Percentiles rank a stretch among this genome's conserved stretches.
These are phyloP conservation scores for Zymoseptoria tritici DNA, from an alignment of 2,329 filamentous ascomycete genomes.

Conservation along the genomic window DNA sequence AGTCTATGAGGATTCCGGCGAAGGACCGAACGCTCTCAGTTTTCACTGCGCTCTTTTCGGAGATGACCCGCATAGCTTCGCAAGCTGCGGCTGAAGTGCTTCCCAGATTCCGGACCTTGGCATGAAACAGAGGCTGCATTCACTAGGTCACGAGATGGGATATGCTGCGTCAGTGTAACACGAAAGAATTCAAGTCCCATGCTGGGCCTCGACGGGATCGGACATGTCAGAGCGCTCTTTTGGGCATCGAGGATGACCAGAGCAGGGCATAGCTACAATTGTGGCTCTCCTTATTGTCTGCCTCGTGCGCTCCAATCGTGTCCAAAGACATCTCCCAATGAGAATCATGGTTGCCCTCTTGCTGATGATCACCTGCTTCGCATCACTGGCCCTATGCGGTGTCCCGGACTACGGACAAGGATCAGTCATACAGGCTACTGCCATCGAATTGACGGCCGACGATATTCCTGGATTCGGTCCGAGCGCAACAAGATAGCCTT, in stretches of 20 bases:
- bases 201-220: not conserved
- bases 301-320: not conserved
- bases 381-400: not conserved
- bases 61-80: not conserved
- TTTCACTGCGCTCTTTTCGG: not conserved
- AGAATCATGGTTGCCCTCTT: not conserved
- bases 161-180: not conserved
- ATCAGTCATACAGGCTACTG: not conserved
- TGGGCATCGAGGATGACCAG: not conserved
- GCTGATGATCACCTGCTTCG: not conserved
- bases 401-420: not conserved
- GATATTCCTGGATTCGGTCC: not conserved
- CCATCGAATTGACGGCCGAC: not conserved
- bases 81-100: not conserved
- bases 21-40: not conserved
- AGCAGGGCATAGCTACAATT: not conserved
- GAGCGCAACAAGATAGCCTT: not conserved
- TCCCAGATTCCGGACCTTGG: not conserved
- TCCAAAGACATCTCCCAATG: not conserved
- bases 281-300: not conserved
- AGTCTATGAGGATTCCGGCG: not conserved
- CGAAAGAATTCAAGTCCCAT: not conserved
- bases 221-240: not conserved
- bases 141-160: not conserved
- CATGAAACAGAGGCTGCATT: not conserved